Conservation (phyloP, 2,329 filamentous ascomycete genomes). For the Drechslera avenae region DNA sequence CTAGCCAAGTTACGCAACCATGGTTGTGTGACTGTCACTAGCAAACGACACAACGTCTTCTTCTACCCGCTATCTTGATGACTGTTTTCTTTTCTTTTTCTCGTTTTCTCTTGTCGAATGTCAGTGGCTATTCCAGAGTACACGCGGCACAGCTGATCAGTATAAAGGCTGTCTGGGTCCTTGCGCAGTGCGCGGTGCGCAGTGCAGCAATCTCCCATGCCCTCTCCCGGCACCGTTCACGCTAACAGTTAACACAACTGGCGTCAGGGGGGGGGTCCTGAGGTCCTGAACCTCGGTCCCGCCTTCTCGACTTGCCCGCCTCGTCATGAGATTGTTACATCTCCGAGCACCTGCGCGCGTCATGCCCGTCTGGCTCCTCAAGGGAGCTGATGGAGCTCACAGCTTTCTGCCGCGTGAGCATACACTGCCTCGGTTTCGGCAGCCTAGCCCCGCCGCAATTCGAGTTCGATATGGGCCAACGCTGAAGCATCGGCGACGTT, state of each 20-base stretch:
- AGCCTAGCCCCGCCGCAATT: neutral
- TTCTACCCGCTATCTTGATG: neutral
- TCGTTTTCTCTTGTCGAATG: neutral
- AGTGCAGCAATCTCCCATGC: slow-evolving; percentile 24
- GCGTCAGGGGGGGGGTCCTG: slow-evolving; percentile 8
- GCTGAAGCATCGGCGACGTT: neutral
- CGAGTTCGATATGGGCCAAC: neutral
- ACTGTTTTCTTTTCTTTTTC: too few relatives aligned
- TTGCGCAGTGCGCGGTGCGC: slow-evolving; percentile 2
- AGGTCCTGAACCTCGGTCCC: slow-evolving; percentile 5
- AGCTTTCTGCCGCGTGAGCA: neutral
- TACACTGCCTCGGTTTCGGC: slow-evolving; percentile 9
- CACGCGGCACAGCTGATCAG: slow-evolving; percentile 14
- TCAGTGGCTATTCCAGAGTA: neutral
- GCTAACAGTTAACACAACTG: slow-evolving; percentile 24
- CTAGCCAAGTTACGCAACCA: slow-evolving; percentile 23
- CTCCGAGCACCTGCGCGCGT: too few relatives aligned
- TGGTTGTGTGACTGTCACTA: slow-evolving; percentile 2
- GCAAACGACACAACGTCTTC: neutral
- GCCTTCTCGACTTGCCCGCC: slow-evolving; percentile 24
- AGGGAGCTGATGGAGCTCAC: too few relatives aligned
- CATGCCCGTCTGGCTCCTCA: neutral
- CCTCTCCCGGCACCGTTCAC: slow-evolving; percentile 14
- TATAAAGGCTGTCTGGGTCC: slow-evolving; percentile 10
- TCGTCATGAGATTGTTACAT: neutral